Percentiles rank a stretch among this genome's conserved stretches.
phyloP scores from a whole-genome alignment of 1,284 basidiomycete species.

The Porphyrellus sp. region DNA sequence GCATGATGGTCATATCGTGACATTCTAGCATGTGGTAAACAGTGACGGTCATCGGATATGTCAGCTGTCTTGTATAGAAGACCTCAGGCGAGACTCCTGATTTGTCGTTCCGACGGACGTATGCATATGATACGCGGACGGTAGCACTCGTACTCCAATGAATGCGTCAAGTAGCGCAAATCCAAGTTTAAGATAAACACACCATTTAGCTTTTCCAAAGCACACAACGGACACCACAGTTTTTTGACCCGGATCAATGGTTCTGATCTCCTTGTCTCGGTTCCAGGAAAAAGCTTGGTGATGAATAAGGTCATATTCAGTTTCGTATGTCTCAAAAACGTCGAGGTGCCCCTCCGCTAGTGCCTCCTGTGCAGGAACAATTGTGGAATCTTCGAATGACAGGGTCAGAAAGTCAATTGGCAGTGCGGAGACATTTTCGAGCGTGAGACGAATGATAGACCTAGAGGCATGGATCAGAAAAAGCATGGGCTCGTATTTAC shows the following conservation, averaged over 20 bases:
- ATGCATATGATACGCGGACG: constrained; percentile 83
- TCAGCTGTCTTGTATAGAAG: constrained; percentile 82
- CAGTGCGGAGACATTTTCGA: constrained; percentile 83
- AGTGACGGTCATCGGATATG: constrained; percentile 83
- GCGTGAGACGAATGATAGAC: constrained; percentile 74
- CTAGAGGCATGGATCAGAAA: constrained; percentile 40
- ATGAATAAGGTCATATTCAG: constrained; percentile 79
- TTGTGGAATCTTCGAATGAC: constrained; percentile 86
- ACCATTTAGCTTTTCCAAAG: constrained; percentile 90
- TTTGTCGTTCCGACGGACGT: constrained; percentile 47
- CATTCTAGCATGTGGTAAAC: constrained; percentile 93
- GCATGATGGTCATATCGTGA: constrained; percentile 73
- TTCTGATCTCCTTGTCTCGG: constrained; percentile 45
- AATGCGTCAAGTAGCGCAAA: constrained; percentile 3
- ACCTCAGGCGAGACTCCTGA: constrained; percentile 40
- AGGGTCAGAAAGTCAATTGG: constrained; percentile 85
- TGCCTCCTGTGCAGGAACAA: constrained; percentile 69
- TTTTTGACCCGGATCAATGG: constrained; percentile 72
- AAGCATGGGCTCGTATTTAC: not conserved
- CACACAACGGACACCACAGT: constrained; percentile 69
- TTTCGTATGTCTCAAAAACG: constrained; percentile 86
- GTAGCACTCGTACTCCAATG: constrained; percentile 65
- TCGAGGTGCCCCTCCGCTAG: constrained; percentile 78
- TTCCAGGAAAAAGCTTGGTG: constrained; percentile 83
- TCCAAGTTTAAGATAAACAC: constrained; percentile 30